Conservation (phyloP, 2,329 filamentous ascomycete genomes). For the Metarhizium brunneum region DNA sequence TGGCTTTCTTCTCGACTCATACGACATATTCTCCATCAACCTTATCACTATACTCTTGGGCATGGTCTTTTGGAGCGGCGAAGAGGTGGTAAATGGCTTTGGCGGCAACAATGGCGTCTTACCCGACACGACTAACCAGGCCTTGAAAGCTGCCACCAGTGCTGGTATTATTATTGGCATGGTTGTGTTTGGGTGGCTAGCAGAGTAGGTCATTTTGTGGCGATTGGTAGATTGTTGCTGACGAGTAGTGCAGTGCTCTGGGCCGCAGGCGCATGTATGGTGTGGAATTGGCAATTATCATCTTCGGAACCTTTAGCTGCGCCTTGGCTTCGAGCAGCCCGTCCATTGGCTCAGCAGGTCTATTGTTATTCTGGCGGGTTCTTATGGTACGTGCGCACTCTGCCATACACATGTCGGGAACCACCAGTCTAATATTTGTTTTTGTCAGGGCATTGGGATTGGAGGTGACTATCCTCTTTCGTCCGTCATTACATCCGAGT, state of each 20-base stretch:
- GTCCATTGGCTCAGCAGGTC: slow-evolving; percentile 47
- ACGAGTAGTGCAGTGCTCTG: slow-evolving; percentile 33
- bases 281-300: slow-evolving; percentile 63
- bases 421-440: slow-evolving; percentile 2
- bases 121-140: slow-evolving; percentile 57
- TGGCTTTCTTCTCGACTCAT: slow-evolving; percentile 77
- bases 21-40: slow-evolving; percentile 75
- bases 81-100: slow-evolving; percentile 32
- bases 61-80: slow-evolving; percentile 62
- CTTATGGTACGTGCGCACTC: slow-evolving; percentile 44
- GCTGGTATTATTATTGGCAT: slow-evolving; percentile 73
- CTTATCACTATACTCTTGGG: slow-evolving; percentile 63
- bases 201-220: slow-evolving; percentile 40
- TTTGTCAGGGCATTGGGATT: slow-evolving; percentile 55
- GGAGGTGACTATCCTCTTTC: slow-evolving; percentile 77
- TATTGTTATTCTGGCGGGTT: slow-evolving; percentile 67
- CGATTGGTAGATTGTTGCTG: slow-evolving; percentile 6
- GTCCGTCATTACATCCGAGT: slow-evolving; percentile 71
- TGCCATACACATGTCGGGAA: not conserved
- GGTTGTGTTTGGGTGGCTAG: slow-evolving; percentile 66
- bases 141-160: slow-evolving; percentile 73
- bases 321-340: slow-evolving; percentile 52
- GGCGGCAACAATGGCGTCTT: slow-evolving; percentile 47
- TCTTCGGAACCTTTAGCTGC: slow-evolving; percentile 60
- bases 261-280: slow-evolving; percentile 79